Percentiles rank a stretch among this genome's conserved stretches.
phyloP scores from a whole-genome alignment of 1,139 yeast species.

The Pichia sp. region DNA sequence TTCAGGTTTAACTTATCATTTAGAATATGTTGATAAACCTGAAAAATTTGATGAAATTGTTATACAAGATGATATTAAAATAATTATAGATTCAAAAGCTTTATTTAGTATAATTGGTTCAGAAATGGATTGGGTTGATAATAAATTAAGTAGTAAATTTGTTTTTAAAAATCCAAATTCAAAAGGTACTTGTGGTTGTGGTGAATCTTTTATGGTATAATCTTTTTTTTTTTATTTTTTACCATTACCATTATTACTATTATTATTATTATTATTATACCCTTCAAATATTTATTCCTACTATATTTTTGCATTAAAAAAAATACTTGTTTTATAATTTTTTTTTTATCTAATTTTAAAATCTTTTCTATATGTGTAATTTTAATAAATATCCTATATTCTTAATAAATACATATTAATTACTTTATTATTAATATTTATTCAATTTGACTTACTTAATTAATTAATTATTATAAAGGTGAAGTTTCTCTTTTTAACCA shows the following conservation, averaged over 20 bases:
- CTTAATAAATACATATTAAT: not conserved
- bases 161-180: constrained; percentile 93
- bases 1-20: constrained; percentile 85
- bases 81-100: constrained; percentile 91
- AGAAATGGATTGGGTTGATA: constrained; percentile 98
- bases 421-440: not conserved
- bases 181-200: constrained; percentile 97
- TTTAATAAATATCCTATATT: not conserved
- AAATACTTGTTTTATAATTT: no score
- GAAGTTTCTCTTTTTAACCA: constrained; percentile 79
- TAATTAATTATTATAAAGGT: constrained; percentile 11
- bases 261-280: not conserved
- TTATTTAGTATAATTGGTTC: constrained; percentile 91
- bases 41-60: constrained; percentile 92
- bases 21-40: constrained; percentile 83
- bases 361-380: constrained; percentile 5
- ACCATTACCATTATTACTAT: not conserved
- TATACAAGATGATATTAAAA: constrained; percentile 89
- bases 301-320: not conserved
- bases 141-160: constrained; percentile 79
- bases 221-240: not conserved
- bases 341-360: no score
- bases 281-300: not conserved
- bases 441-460: not conserved
- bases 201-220: constrained; percentile 94